A percentile compares a stretch with the other conserved stretches of the same genome.
These are phyloP conservation scores for Scheffersomyces amazonensis DNA, from an alignment of 805 yeast species.

Conservation along the genomic window DNA sequence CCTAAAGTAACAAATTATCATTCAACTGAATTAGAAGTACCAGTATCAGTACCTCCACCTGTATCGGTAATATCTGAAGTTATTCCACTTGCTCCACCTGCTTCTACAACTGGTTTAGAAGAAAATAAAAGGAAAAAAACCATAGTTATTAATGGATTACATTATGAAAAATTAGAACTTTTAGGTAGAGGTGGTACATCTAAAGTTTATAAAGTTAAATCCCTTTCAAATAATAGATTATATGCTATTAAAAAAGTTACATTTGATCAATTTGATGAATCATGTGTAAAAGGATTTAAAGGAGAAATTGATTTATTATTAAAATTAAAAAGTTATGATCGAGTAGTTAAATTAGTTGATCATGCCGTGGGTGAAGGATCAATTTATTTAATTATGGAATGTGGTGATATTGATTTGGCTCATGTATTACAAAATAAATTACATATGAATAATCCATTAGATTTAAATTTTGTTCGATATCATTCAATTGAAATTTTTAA, in stretches of 20 bases:
- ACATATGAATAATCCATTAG: constrained; percentile 44
- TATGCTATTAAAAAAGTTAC: constrained; percentile 82
- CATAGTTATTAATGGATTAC: constrained; percentile 49
- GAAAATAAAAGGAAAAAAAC: constrained; percentile 22
- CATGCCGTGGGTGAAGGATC: constrained; percentile 64
- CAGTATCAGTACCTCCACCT: constrained; percentile 1
- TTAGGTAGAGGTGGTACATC: constrained; percentile 93
- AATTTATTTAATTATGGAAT: constrained; percentile 82
- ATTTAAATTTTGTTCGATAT: constrained; percentile 73
- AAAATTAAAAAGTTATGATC: constrained; percentile 51
- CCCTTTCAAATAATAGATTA: constrained; percentile 46
- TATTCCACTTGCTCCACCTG: neutral
- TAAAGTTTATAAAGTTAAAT: constrained; percentile 77
- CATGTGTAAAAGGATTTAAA: constrained; percentile 73
- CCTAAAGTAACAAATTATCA: constrained; percentile 12
- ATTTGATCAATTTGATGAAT: constrained; percentile 76
- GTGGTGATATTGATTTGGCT: constrained; percentile 89
- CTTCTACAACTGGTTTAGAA: constrained; percentile 6
- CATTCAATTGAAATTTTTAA: constrained; percentile 74
- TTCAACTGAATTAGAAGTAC: constrained; percentile 1
- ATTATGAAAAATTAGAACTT: constrained; percentile 72
- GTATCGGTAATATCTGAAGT: neutral
- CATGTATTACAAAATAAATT: constrained; percentile 65
- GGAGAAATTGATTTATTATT: constrained; percentile 82
- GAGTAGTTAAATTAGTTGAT: constrained; percentile 80